phyloP scores from a whole-genome alignment of 768 basidiomycete species.

The Russula vinacea region DNA sequence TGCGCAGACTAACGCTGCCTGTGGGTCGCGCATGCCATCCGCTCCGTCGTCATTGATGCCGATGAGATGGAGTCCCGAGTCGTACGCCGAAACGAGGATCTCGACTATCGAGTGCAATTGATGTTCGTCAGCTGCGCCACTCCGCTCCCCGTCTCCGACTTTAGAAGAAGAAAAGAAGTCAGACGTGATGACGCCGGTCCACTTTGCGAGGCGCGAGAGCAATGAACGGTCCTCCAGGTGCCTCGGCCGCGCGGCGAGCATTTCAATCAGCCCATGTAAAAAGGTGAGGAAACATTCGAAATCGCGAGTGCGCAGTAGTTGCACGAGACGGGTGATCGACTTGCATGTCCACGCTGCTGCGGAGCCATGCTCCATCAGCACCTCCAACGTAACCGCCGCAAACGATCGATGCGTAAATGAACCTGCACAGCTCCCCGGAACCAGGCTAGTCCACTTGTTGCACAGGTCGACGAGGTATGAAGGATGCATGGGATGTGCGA shows the following conservation, averaged over 20 bases:
- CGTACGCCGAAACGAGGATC: conserved; percentile 16
- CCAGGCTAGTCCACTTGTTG: conserved; percentile 17
- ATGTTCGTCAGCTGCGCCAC: background rate
- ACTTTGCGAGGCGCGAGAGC: conserved; percentile 31
- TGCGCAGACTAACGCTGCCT: conserved; percentile 10
- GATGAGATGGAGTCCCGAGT: background rate
- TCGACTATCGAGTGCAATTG: conserved; percentile 16
- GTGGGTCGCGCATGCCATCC: conserved; percentile 1
- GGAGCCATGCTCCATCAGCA: conserved; percentile 31
- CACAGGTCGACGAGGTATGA: conserved; percentile 26
- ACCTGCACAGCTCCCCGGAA: background rate
- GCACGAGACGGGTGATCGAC: conserved; percentile 40
- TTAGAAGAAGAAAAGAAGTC: conserved; percentile 9
- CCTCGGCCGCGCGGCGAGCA: background rate
- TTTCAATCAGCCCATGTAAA: conserved; percentile 34
- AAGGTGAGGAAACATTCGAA: conserved; percentile 38
- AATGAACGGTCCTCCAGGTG: conserved; percentile 2
- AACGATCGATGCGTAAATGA: conserved; percentile 35
- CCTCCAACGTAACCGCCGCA: conserved; percentile 36
- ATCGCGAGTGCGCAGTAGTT: conserved; percentile 36
- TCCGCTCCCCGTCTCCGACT: background rate
- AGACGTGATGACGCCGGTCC: conserved; percentile 32
- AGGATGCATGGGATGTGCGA: conserved; percentile 21
- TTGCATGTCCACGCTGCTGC: conserved; percentile 44
- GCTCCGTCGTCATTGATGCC: background rate